These are phyloP conservation scores for Penicillium simplicissimum DNA, from an alignment of 495 filamentous ascomycete genomes.

Conservation along the genomic window DNA sequence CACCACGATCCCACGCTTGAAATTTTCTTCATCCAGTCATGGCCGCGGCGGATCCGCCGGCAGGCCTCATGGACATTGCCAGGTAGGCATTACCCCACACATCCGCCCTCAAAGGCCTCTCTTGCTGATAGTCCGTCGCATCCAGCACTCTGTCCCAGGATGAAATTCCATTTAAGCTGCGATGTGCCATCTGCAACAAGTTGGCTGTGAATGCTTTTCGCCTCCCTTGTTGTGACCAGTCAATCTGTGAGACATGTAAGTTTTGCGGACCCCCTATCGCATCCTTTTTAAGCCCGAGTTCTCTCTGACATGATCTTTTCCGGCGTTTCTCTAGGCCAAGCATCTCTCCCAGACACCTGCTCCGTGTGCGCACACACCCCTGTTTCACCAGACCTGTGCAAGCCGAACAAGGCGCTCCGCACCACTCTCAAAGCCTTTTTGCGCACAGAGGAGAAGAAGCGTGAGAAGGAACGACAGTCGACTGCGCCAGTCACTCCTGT, in stretches of 20 bases:
- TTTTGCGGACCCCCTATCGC: background rate
- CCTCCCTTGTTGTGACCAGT: slow-evolving; percentile 91
- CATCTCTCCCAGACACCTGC: slow-evolving; percentile 74
- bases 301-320: slow-evolving; percentile 22
- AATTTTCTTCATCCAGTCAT: slow-evolving; percentile 23
- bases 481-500: slow-evolving; percentile 34
- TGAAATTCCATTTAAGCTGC: slow-evolving; percentile 89
- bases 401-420: slow-evolving; percentile 81
- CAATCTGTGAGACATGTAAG: slow-evolving; percentile 90
- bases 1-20: background rate
- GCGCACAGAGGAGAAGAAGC: slow-evolving; percentile 83
- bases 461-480: slow-evolving; percentile 57
- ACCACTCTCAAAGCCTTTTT: slow-evolving; percentile 89
- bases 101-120: background rate
- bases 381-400: slow-evolving; percentile 80
- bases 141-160: slow-evolving; percentile 74
- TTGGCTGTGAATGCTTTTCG: slow-evolving; percentile 89
- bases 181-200: slow-evolving; percentile 90
- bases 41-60: slow-evolving; percentile 44
- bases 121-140: background rate
- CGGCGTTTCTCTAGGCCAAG: slow-evolving; percentile 61
- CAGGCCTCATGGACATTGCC: slow-evolving; percentile 49
- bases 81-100: slow-evolving; percentile 28
- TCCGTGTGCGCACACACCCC: slow-evolving; percentile 92
- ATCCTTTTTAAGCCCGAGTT: background rate